Percentiles rank a stretch among this genome's conserved stretches.
These are phyloP conservation scores for Penicillium longicatenatum DNA, from an alignment of 495 filamentous ascomycete species.

Conservation along the genomic window DNA sequence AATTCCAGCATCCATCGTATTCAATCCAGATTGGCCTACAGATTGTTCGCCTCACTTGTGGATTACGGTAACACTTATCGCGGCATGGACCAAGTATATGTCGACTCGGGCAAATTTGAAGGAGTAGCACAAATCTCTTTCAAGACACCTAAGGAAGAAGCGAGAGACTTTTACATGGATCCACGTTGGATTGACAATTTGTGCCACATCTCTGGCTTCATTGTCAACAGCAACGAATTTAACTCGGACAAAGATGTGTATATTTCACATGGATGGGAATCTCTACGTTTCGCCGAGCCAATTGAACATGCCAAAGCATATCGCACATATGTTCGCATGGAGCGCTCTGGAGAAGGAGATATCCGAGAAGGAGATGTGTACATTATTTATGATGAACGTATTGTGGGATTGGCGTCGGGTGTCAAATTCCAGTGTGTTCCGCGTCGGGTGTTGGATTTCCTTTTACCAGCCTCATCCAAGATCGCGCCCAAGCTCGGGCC, in stretches of 20 bases:
- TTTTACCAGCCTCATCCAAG: constrained; percentile 26
- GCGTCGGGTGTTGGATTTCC: constrained; percentile 30
- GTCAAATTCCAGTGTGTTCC: constrained; percentile 39
- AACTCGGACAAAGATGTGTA: constrained; percentile 31
- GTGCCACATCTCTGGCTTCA: constrained; percentile 43
- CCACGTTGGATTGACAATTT: constrained; percentile 49
- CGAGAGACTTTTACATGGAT: constrained; percentile 14
- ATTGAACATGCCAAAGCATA: constrained; percentile 34
- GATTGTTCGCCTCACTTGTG: constrained; percentile 36
- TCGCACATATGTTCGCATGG: constrained; percentile 42
- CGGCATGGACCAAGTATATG: constrained; percentile 28
- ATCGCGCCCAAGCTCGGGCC: too few relatives aligned
- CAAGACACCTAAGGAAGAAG: constrained; percentile 11
- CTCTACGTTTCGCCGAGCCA: constrained; percentile 27
- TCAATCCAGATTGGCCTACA: constrained; percentile 28
- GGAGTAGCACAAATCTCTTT: constrained; percentile 42
- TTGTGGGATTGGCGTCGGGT: constrained; percentile 34
- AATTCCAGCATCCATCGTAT: constrained; percentile 31
- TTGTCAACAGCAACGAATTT: constrained; percentile 35
- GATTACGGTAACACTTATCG: constrained; percentile 42
- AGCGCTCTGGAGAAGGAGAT: background rate
- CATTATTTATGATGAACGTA: constrained; percentile 31
- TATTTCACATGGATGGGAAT: constrained; percentile 39
- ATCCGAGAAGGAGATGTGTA: constrained; percentile 45
- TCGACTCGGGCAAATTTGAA: constrained; percentile 37